These are phyloP conservation scores for Ambispora gerdemannii DNA, from an alignment of 192 early-diverging fungal species.

Conservation along the genomic window DNA sequence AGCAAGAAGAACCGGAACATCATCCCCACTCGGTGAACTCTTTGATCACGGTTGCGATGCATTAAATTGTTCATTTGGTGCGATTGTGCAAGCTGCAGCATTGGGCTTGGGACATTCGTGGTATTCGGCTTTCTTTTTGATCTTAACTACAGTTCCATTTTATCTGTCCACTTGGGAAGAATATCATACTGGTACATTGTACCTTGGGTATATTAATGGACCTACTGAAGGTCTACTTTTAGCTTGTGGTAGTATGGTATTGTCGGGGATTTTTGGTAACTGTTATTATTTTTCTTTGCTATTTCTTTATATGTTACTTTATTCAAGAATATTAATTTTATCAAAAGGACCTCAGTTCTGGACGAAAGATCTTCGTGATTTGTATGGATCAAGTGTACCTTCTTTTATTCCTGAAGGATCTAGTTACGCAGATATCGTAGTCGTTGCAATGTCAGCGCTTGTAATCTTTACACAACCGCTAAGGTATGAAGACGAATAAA, in stretches of 20 bases:
- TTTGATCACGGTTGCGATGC: slow-evolving; percentile 89
- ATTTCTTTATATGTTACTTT: not conserved
- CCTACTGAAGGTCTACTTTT: slow-evolving; percentile 80
- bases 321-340: not conserved
- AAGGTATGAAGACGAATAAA: too few species aligned
- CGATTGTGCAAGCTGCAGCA: slow-evolving; percentile 70
- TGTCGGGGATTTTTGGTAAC: slow-evolving; percentile 68
- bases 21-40: slow-evolving; percentile 77
- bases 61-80: slow-evolving; percentile 74
- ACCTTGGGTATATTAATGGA: slow-evolving; percentile 80
- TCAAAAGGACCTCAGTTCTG: slow-evolving; percentile 38
- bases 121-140: slow-evolving; percentile 57
- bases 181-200: slow-evolving; percentile 84
- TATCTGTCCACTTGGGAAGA: slow-evolving; percentile 89
- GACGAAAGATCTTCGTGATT: slow-evolving; percentile 26
- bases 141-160: slow-evolving; percentile 70
- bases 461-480: slow-evolving; percentile 56
- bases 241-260: slow-evolving; percentile 61
- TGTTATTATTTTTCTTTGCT: not conserved
- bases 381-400: not conserved
- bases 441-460: slow-evolving; percentile 42
- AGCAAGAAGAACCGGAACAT: slow-evolving; percentile 73
- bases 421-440: slow-evolving; percentile 42
- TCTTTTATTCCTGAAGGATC: slow-evolving; percentile 40
- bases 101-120: slow-evolving; percentile 71